phyloP scores from a whole-genome alignment of 2,329 filamentous ascomycete species.

The Curvularia eragrostidis region DNA sequence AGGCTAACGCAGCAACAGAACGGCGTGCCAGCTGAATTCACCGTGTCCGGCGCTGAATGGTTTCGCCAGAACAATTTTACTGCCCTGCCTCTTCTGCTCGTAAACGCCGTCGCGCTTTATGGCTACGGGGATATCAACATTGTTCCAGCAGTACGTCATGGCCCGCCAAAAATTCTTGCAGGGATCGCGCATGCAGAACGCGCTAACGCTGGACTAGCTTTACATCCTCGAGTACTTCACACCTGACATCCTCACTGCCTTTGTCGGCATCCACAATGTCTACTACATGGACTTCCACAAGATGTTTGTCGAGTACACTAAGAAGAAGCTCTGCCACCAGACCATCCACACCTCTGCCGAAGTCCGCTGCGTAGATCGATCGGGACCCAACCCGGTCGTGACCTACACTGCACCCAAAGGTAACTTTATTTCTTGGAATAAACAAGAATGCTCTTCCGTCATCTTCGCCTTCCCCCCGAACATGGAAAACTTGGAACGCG shows the following conservation, averaged over 20 bases:
- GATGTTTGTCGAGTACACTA: constrained; percentile 43
- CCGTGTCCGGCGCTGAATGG: constrained; percentile 46
- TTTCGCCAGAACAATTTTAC: constrained; percentile 48
- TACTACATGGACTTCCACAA: constrained; percentile 51
- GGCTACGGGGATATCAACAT: constrained; percentile 49
- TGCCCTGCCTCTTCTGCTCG: constrained; percentile 42
- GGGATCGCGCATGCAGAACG: constrained; percentile 29
- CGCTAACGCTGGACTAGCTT: constrained; percentile 44
- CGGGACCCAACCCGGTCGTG: constrained; percentile 41
- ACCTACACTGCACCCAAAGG: constrained; percentile 40
- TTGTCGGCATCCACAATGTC: constrained; percentile 45
- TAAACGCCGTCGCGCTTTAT: constrained; percentile 47
- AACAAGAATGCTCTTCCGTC: constrained; percentile 45
- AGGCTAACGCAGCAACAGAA: constrained; percentile 39
- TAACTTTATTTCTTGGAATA: constrained; percentile 41
- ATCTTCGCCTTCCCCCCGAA: constrained; percentile 49
- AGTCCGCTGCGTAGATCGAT: constrained; percentile 47
- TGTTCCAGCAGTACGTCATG: constrained; percentile 47
- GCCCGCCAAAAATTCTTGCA: constrained; percentile 24
- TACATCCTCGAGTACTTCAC: constrained; percentile 51
- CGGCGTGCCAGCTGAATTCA: constrained; percentile 46
- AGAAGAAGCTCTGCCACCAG: constrained; percentile 41
- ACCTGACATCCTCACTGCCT: constrained; percentile 48
- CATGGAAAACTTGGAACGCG: constrained; percentile 42
- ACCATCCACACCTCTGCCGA: constrained; percentile 43